Evolutionary conservation across 345 rosid genomes (phyloP), one percentile per base, ranked within the genome.

Genomic region (Linum lewisii): DNA sequence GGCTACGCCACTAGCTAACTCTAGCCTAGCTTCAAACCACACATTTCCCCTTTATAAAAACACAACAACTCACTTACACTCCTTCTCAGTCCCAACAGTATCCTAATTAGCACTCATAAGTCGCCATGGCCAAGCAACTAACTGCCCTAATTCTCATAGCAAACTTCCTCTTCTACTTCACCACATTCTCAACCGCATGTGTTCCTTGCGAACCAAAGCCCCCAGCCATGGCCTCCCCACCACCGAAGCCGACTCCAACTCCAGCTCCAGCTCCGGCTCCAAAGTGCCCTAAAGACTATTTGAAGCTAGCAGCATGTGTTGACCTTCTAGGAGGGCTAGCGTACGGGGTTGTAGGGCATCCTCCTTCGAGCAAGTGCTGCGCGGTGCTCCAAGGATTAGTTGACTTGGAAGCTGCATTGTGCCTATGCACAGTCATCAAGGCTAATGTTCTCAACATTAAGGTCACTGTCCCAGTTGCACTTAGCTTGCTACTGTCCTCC

Each of bases 341-440:
- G 29, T 63, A 71, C 24, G 50, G 65, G 25, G 63, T 45, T 0
- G 29, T 67, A 0, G 86, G 86, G 45, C 20, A 67, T 24, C 78
- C 83, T 1, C 55, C 83, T 11, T 57, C 78, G 3, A 65, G 58
- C 72, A 54, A 72, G 24, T 84, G 90, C 73, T 84, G 90, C 29
- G 62, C 84, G 13, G 2, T 84, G 67, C 59, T 84, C 3, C 0
- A 22, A 22, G 90, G 86, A 2, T 57, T 79, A 67, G 79, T 15
- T 2, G 78, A 81, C 51, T 7, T 67, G 58, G 90, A 84, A 50
- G 87, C 63, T 51, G 87, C 85, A 18, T 14, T 69, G 59, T 84
- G 90, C 73, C 75, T 84, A 10, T 84, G 87, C 78, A 78, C 73
- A 24, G 85, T 79, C 50, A 72, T 81, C 38, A 81, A 84, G 68